Evolutionary conservation across 2,329 filamentous ascomycete species (phyloP).

Genomic region (Colletotrichum lini): DNA sequence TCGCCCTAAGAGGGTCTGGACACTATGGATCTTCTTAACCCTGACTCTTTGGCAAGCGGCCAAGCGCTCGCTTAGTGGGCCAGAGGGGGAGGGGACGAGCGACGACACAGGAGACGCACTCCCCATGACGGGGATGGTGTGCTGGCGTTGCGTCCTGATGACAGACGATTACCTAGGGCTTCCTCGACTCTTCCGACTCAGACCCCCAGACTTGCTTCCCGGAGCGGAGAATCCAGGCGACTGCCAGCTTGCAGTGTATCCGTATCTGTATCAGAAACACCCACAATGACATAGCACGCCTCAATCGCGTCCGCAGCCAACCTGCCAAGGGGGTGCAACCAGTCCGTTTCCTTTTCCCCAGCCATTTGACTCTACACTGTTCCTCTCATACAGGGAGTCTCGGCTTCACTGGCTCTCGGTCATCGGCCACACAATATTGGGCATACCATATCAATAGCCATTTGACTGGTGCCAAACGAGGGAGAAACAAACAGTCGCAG

Average conservation of each 20-base stretch:
- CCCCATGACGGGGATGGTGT: constrained; percentile 30
- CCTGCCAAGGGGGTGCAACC: not conserved
- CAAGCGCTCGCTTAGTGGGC: constrained; percentile 5
- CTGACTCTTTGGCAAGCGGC: constrained; percentile 31
- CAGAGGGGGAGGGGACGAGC: not conserved
- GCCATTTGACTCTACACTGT: constrained; percentile 19
- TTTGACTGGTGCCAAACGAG: constrained; percentile 32
- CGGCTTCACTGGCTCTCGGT: constrained; percentile 22
- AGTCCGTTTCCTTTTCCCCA: constrained; percentile 22
- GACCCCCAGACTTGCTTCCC: constrained; percentile 22
- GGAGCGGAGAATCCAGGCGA: constrained; percentile 25
- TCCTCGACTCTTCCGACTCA: constrained; percentile 24
- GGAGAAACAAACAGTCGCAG: constrained; percentile 34
- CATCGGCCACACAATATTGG: not conserved
- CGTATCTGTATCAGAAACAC: constrained; percentile 3
- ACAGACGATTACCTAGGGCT: constrained; percentile 23
- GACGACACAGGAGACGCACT: constrained; percentile 4
- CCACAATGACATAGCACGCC: constrained; percentile 30
- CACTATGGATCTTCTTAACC: constrained; percentile 10
- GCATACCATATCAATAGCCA: constrained; percentile 8
- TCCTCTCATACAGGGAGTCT: constrained; percentile 23
- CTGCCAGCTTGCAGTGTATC: constrained; percentile 12
- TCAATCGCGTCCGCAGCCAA: not conserved
- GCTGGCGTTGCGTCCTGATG: constrained; percentile 36
- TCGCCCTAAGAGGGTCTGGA: constrained; percentile 25